Evolutionary conservation across 83 land plant genomes (phyloP), one percentile per base, ranked within the genome.

Genomic region (Thuja plicata): DNA sequence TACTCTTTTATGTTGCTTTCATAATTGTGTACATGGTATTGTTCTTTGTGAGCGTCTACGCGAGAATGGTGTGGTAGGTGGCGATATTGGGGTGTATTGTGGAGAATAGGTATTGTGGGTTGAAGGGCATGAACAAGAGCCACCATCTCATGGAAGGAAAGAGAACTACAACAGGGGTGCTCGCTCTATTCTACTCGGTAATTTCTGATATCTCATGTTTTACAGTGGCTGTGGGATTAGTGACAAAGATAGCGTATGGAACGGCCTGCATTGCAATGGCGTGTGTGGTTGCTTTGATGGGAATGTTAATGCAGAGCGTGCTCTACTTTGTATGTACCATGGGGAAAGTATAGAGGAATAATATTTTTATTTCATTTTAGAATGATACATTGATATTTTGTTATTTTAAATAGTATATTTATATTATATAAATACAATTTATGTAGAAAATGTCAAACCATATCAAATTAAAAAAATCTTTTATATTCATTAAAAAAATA

Each of bases 281-380:
- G 45, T 73, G 90, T 5, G 60, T 86, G 2, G 89, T 91, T 46
- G 88, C 87, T 32, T 80, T 93, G 78, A 43, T 89, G 37, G 90
- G 91, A 9, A 84, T 89, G 35, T 54, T 93, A 87, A 89, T 87
- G 57, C 94, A 91, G 88, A 93, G 92, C 32, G 90, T 93, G 5
- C 62, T 93, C 81, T 93, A 93, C 84, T 93, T 93, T 48, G 78
- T 87, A 8, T 89, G 92, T 76, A 77, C n/a, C 94, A 93, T 30
- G 79, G 89, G 17, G 93, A 93, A 83, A 89, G 88, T 85, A 89
- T 93, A 16, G 93, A 93, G 46, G 43, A 93, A 87, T 17, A 11
- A 13, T 9, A 2, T 19, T 46, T 46, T 46, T 46, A 5, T 0
- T 46, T 46, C 7, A 46, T 46, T 46, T 46, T 46, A 46, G 8